Evolutionary conservation across 2,329 filamentous ascomycete species (phyloP), one percentile per base, ranked within the genome.

Genomic region (Fusarium subtropicale): DNA sequence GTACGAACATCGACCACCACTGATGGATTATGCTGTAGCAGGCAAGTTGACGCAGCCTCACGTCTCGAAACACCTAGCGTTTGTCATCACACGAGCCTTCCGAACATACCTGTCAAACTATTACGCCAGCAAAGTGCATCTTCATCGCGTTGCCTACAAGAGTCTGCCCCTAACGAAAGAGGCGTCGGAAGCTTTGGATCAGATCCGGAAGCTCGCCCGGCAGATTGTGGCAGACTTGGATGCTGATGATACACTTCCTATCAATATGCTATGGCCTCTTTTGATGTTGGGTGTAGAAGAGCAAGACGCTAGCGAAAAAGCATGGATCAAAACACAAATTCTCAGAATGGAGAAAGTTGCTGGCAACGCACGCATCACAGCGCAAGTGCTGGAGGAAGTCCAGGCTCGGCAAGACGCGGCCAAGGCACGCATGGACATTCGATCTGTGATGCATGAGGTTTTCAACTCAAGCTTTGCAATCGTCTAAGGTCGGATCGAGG

Each of bases 101-200:
- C 79, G 85, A 31, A 86, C 84, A 2, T 87, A 86, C 71, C 79
- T 86, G 20, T 84, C 85, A 51, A 88, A 87, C 70, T 88, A 85
- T 74, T 82, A 86, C 68, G 85, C 86, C 9, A 84, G 82, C 68
- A 86, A 84, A 66, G 81, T 88, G 30, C 85, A 87, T 67, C 79
- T 88, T 4, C 86, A 88, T 69, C 81, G 86, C 4, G 86, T 88
- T 11, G 86, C 86, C 4, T 87, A 87, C 75, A 85, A 84, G 69
- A 80, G 78, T 22, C 78, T 87, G 7, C 86, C 86, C 2, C 77
- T 86, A 42, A 86, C 85, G 0, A 77, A 79, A n/a, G 83, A 86
- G 54, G 81, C 85, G 2, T 74, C 73, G 3, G 80, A 82, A 33
- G 85, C 84, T 2, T 79, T 87, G 56, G 73, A 75, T n/a, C 82